Evolutionary conservation across 2,329 filamentous ascomycete genomes (phyloP), one percentile per base, ranked within the genome.

Genomic region (Escovopsis sp.): DNA sequence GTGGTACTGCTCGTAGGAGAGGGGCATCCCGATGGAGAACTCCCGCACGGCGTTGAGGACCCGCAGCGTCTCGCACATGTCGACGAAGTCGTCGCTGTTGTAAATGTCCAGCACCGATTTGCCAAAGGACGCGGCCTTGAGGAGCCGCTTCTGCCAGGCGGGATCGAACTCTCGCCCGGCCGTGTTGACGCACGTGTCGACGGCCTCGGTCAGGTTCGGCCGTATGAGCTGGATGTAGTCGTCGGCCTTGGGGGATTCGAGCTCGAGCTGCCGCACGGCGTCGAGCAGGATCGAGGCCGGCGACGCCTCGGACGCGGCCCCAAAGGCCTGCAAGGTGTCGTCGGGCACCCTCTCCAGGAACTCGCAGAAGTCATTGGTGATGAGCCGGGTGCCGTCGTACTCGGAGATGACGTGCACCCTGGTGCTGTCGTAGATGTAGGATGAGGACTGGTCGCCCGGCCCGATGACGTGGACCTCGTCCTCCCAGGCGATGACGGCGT

Each of bases 61-160:
- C 12, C 91, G 81, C 12, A 98, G 66, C 1, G 82, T 91, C 60
- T 98, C 89, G 52, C 87, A 94, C 81, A 95, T 96, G 48, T 96
- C 89, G 42, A 98, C 91, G 62, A 96, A 98, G 50, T 98, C 89
- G 55, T 98, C 91, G 56, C 88, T 95, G 61, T 91, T 95, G 64
- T 96, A 98, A 11, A 96, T 79, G 54, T 96, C 91, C 4, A 98
- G 72, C 0, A 96, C 91, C 0, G 91, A 96, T 60, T 98, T 98
- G 47, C 91, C 91, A 59, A 95, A 96, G 0, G 89, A 96, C 0
- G 91, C 91, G 6, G 91, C 91, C 59, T 93, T 93, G n/a, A 98
- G 70, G 1, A 98, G 70, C 52, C 93, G 79, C 58, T 96, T 98
- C 57, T 98, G 91, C 85, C 88, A 94, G 55, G 89, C 79, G 2